Evolutionary conservation across 306 rosid genomes (phyloP).

Genomic region (Carpinus fangiana): DNA sequence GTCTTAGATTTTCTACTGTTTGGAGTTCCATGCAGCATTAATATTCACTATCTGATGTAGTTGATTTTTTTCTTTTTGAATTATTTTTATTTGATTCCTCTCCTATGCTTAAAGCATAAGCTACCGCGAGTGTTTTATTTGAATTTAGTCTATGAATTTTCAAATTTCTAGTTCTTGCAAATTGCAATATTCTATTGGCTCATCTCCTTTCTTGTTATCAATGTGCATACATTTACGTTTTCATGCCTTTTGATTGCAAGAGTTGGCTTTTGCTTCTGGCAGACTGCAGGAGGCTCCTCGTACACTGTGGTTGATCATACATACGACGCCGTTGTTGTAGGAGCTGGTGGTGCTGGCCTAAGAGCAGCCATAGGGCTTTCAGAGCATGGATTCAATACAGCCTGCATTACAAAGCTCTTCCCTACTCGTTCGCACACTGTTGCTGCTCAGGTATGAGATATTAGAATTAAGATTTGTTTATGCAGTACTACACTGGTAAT

Average conservation of each 20-base stretch:
- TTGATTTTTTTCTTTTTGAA: background rate
- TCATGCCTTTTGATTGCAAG: slow-evolving; percentile 6
- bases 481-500: background rate
- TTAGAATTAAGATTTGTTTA: background rate
- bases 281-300: slow-evolving; percentile 60
- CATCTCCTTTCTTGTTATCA: background rate
- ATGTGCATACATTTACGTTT: too few species aligned
- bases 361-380: slow-evolving; percentile 97
- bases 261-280: slow-evolving; percentile 26
- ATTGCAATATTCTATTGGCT: background rate
- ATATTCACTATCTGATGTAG: background rate
- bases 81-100: background rate
- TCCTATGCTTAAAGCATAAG: background rate
- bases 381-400: slow-evolving; percentile 94
- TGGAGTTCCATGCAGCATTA: background rate
- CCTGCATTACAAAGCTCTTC: slow-evolving; percentile 93
- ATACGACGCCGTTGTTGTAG: slow-evolving; percentile 90
- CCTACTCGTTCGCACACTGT: slow-evolving; percentile 99
- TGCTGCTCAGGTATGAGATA: slow-evolving; percentile 82
- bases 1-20: background rate
- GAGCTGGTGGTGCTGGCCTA: slow-evolving; percentile 97
- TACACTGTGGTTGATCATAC: slow-evolving; percentile 90
- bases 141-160: background rate
- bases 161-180: background rate
- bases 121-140: background rate